Conservation (phyloP, 345 rosid species). For the Gossypium raimondii region DNA sequence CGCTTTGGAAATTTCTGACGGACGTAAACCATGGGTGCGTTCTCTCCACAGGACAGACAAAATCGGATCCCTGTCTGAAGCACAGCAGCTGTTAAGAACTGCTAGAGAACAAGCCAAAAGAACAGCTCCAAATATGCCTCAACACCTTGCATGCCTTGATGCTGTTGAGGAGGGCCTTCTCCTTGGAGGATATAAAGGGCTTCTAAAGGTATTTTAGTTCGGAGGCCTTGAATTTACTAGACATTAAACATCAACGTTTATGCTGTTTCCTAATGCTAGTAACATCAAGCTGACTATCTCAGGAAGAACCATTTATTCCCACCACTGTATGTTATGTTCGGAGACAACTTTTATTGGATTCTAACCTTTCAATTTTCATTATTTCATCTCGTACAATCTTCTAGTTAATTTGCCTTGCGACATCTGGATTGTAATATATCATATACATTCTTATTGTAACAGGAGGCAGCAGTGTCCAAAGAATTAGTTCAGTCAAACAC, state of each 20-base stretch:
- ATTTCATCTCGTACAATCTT: slow-evolving; percentile 6
- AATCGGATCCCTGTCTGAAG: slow-evolving; percentile 80
- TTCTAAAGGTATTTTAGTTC: slow-evolving; percentile 55
- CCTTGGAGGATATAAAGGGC: slow-evolving; percentile 89
- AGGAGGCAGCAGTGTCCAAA: slow-evolving; percentile 81
- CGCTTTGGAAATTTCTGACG: slow-evolving; percentile 68
- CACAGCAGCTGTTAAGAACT: slow-evolving; percentile 49
- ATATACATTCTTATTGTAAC: slow-evolving; percentile 25
- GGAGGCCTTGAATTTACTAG: neutral
- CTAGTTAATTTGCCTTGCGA: slow-evolving; percentile 1
- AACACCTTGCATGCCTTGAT: slow-evolving; percentile 79
- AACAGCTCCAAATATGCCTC: slow-evolving; percentile 82
- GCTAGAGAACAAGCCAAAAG: slow-evolving; percentile 69
- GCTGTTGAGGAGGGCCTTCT: slow-evolving; percentile 84
- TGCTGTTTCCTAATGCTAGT: slow-evolving; percentile 7
- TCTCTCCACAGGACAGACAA: slow-evolving; percentile 82
- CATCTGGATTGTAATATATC: neutral
- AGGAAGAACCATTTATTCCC: neutral
- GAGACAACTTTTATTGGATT: neutral
- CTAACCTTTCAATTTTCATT: slow-evolving; percentile 1
- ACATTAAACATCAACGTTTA: neutral
- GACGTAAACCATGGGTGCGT: slow-evolving; percentile 74
- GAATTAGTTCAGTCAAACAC: slow-evolving; percentile 64
- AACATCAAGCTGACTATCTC: slow-evolving; percentile 2
- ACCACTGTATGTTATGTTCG: neutral